Percentiles rank a stretch among this genome's conserved stretches.
Evolutionary conservation across 2,329 filamentous ascomycete genomes (phyloP).

Genomic region (Hyphodiscus sp.): DNA sequence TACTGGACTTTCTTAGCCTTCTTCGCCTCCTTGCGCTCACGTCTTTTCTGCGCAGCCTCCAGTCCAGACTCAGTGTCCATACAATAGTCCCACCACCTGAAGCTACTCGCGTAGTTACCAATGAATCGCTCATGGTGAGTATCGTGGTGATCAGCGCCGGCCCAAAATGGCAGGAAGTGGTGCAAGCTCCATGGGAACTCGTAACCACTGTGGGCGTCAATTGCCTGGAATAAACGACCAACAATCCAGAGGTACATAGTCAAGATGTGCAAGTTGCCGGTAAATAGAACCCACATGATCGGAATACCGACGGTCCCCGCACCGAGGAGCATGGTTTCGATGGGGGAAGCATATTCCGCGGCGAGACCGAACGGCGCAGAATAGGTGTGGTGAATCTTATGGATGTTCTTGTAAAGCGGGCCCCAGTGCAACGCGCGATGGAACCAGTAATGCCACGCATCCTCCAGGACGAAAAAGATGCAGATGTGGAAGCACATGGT

Average conservation of each 20-base stretch:
- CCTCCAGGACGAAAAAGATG: constrained; percentile 92
- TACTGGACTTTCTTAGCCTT: constrained; percentile 52
- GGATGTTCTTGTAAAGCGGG: constrained; percentile 89
- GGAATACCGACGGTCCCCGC: constrained; percentile 78
- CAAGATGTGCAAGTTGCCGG: constrained; percentile 82
- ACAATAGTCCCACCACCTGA: constrained; percentile 97
- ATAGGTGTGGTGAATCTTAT: constrained; percentile 99
- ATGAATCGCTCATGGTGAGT: constrained; percentile 98
- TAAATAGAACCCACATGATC: constrained; percentile 76
- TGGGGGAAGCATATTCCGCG: constrained; percentile 94
- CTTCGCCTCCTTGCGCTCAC: constrained; percentile 66
- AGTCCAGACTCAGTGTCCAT: constrained; percentile 90
- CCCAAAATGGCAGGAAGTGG: constrained; percentile 96
- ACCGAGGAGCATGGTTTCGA: constrained; percentile 92
- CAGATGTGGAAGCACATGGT: constrained; percentile 89
- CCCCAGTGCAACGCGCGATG: constrained; percentile 92
- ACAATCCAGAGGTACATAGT: constrained; percentile 99
- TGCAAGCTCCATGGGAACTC: constrained; percentile 97
- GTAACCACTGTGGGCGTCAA: constrained; percentile 95
- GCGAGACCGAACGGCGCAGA: constrained; percentile 94
- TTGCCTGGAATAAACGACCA: constrained; percentile 89
- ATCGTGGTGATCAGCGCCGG: constrained; percentile 93
- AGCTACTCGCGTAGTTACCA: constrained; percentile 95
- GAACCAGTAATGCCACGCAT: constrained; percentile 97
- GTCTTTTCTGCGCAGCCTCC: constrained; percentile 76